Percentiles rank a stretch among this genome's conserved stretches.
These are phyloP conservation scores for Trichoderma orchidacearum DNA, from an alignment of 495 filamentous ascomycete genomes.

Conservation along the genomic window DNA sequence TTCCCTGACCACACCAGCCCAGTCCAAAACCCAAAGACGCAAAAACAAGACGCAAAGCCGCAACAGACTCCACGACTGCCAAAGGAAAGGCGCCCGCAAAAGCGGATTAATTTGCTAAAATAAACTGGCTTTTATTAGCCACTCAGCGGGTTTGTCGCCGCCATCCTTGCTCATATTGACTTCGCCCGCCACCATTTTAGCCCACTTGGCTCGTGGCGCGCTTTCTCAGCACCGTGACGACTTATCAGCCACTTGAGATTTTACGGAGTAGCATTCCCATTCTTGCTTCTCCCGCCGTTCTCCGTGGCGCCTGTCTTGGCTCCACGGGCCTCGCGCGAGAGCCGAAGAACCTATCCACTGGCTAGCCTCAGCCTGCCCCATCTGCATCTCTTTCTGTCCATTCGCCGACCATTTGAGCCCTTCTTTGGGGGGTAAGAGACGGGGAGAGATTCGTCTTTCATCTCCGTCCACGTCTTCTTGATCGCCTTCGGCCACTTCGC, in stretches of 20 bases:
- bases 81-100: background rate
- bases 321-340: conserved; percentile 1
- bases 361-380: background rate
- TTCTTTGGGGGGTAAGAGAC: background rate
- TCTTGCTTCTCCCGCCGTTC: background rate
- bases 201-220: background rate
- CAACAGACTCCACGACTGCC: background rate
- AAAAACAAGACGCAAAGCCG: no score
- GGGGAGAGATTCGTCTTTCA: background rate
- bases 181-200: background rate
- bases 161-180: background rate
- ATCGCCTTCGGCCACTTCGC: background rate
- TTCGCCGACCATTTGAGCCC: background rate
- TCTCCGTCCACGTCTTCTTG: background rate
- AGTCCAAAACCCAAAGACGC: no score
- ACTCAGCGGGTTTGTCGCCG: background rate
- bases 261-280: background rate
- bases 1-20: background rate
- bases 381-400: background rate
- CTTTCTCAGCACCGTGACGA: background rate
- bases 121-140: background rate
- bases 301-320: background rate
- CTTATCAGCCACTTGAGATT: background rate
- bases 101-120: background rate
- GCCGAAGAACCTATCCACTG: background rate